Base-by-base conservation (phyloP, 2,329 filamentous ascomycete genomes). In the Didymella glomerata region DNA sequence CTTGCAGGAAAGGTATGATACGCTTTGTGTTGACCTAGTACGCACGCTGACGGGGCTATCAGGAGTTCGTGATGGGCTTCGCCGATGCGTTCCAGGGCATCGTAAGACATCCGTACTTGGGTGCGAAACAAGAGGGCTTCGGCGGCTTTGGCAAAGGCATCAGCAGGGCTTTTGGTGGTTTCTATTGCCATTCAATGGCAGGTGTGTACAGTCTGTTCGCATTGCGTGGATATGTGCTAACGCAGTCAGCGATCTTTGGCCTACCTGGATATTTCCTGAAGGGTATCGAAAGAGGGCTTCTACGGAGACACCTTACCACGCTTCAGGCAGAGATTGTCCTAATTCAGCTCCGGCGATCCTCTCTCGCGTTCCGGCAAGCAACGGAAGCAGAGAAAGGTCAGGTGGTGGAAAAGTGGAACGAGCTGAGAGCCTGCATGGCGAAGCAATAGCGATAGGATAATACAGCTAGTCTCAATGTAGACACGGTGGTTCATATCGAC, bases 11-110 rank as follows among this genome's bases (percentile, higher is more conserved):
- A 83, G 42, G 66, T 66, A 25, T 1, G 36, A 16, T 30, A 8
- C 2, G 10, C 1, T 22, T 3, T 6, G 4, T 4, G 2, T 11
- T 13, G 4, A n/a, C 28, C 3, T 7, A 6, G 16, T 6, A 22
- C 2, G 6, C 24, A 25, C 11, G 16, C 52, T 55, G 18, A 60
- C 11, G 16, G 13, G 11, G 7, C 7, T 27, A 4, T 9, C 24
- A 56, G 78, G 90, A 91, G 73, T 88, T 94, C 55, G 87, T 86
- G 0, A 83, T 88, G 54, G 90, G 91, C 0, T 79, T 95, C 30
- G 92, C 86, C 71, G 91, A 94, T 70, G 92, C 91, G 2, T 85
- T 93, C 27, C 86, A 90, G 1, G 92, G 91, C 0, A 78, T 95
- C 1, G 83, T 93, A 11, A 92, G 86, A 0, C 91, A 94, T 64